Base-by-base conservation (phyloP, 331 rosid genomes). In the Pyrus hybrid region DNA sequence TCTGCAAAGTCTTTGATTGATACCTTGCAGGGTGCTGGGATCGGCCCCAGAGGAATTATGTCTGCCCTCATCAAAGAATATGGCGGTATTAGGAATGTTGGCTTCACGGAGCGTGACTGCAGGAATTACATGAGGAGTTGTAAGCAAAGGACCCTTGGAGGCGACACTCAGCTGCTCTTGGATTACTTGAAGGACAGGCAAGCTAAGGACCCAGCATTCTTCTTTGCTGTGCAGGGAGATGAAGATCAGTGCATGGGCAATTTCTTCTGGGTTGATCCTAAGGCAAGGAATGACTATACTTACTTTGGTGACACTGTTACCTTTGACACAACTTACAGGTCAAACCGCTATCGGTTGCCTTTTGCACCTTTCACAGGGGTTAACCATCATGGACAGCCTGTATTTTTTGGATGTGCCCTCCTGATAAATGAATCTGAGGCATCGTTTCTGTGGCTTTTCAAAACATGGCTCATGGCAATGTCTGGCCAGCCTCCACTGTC, bases 371-470 rank as follows among this genome's bases (percentile, higher is more conserved):
- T 87, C 81, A 85, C 86, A 3, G 91, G 91, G 9, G 77, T 87
- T 33, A 87, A 85, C 81, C 87, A 87, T 83, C 91, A 87, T 71
- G 91, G 89, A 62, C 89, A 87, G 65, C 89, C 91, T 66, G 87
- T 87, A 32, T 64, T 85, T 37, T 85, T 85, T 68, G 89, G 89
- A n/a, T 87, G 89, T 57, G 84, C 87, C 61, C 80, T 85, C 25
- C 76, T 83, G 64, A 73, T 87, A 70, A 80, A 87, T 80, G 91
- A 87, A 76, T 87, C 89, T 5, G 91, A 87, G 80, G 77, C 80
- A 76, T 85, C 87, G 16, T 83, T 85, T 79, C 73, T 83, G n/a
- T 87, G 88, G 89, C 86, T 87, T 56, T 87, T 87, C 73, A 70
- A 80, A 73, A 82, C 87, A 26, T 85, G 87, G 91, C 82, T 87